phyloP scores from a whole-genome alignment of 2,329 filamentous ascomycete genomes.

The Aspergillus puulaauensis region DNA sequence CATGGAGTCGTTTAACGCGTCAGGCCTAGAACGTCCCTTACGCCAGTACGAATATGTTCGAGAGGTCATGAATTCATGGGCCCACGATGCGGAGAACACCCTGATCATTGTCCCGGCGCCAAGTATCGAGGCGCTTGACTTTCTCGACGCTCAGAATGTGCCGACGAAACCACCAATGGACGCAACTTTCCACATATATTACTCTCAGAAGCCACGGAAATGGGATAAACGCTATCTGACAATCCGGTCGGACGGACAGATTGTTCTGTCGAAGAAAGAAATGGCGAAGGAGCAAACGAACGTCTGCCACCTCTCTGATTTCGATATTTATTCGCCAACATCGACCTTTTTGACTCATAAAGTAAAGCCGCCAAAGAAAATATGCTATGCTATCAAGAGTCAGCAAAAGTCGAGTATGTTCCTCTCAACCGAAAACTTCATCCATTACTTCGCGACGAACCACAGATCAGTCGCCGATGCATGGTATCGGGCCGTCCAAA shows the following conservation, averaged over 20 bases:
- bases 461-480: constrained; percentile 65
- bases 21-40: constrained; percentile 78
- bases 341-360: constrained; percentile 65
- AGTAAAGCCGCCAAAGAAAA: constrained; percentile 79
- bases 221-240: constrained; percentile 86
- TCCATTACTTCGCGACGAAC: constrained; percentile 87
- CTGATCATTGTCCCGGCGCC: constrained; percentile 66
- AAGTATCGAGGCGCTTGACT: constrained; percentile 44
- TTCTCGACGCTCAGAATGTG: constrained; percentile 64
- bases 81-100: constrained; percentile 73
- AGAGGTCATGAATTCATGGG: constrained; percentile 92
- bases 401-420: constrained; percentile 88
- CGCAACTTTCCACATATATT: constrained; percentile 70
- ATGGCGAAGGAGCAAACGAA: constrained; percentile 66
- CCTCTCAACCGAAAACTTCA: constrained; percentile 76
- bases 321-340: constrained; percentile 82
- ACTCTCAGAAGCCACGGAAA: constrained; percentile 77
- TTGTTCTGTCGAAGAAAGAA: constrained; percentile 69
- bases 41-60: constrained; percentile 83
- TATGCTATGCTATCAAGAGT: constrained; percentile 86
- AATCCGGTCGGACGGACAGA: constrained; percentile 70
- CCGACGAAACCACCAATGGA: constrained; percentile 64
- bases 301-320: constrained; percentile 85
- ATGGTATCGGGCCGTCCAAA: constrained; percentile 71
- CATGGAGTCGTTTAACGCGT: constrained; percentile 70